These are phyloP conservation scores for Neoboletus brunneissimus DNA, from an alignment of 768 basidiomycete species.

Conservation along the genomic window DNA sequence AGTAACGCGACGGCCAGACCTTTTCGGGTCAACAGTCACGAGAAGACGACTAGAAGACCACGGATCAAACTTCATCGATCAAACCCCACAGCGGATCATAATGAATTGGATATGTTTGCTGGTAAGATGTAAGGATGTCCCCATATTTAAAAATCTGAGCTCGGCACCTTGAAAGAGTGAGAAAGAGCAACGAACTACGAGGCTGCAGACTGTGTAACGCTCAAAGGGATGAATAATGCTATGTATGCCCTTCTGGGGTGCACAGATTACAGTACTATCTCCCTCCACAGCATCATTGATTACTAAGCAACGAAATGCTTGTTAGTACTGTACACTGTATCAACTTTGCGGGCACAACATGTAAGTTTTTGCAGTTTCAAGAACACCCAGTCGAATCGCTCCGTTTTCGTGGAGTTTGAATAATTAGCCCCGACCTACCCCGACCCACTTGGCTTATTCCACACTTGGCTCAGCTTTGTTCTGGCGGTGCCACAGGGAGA, in stretches of 20 bases:
- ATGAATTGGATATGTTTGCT: background rate
- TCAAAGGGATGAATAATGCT: background rate
- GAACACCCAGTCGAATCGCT: too few species aligned
- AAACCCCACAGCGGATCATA: background rate
- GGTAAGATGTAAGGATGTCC: too few species aligned
- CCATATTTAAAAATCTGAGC: background rate
- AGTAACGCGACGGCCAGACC: background rate
- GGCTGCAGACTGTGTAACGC: background rate
- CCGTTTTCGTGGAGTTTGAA: too few species aligned
- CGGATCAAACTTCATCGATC: background rate
- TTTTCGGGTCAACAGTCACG: background rate
- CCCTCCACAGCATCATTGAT: background rate
- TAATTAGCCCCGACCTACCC: too few species aligned
- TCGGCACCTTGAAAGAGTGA: too few species aligned
- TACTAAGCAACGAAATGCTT: background rate
- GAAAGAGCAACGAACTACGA: background rate
- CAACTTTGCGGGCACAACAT: background rate
- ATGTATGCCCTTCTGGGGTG: background rate
- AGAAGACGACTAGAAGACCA: background rate
- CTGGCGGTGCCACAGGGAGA: background rate
- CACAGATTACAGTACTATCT: background rate
- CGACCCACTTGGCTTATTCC: too few species aligned
- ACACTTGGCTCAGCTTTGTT: too few species aligned
- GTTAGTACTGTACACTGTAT: too few species aligned
- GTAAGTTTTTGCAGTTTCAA: background rate